phyloP scores from a whole-genome alignment of 495 filamentous ascomycete genomes.

The Clohesyomyces aquaticus region DNA sequence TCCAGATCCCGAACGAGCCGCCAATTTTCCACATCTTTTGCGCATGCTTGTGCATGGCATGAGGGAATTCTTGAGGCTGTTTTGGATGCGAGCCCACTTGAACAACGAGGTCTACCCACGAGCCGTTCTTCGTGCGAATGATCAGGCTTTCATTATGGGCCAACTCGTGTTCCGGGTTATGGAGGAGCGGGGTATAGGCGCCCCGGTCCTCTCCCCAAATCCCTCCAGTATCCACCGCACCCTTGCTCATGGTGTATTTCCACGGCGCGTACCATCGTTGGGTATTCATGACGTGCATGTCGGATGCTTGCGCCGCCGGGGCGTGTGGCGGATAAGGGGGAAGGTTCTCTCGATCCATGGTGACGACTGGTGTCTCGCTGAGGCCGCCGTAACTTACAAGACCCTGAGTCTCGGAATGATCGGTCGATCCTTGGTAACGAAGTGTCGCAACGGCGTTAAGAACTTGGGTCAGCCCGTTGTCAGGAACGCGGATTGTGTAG shows the following conservation, averaged over 20 bases:
- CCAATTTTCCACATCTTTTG: background rate
- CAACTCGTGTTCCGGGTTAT: background rate
- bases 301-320: no score
- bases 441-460: background rate
- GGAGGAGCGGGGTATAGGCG: background rate
- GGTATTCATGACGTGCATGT: background rate
- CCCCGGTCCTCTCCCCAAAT: background rate
- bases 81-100: conserved; percentile 45
- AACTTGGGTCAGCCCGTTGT: background rate
- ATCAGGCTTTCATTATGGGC: conserved; percentile 45
- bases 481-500: background rate
- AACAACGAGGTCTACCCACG: conserved; percentile 61
- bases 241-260: no score
- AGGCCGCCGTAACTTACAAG: background rate
- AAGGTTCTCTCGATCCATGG: no score
- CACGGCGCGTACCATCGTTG: background rate
- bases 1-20: conserved; percentile 59
- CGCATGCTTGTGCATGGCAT: background rate
- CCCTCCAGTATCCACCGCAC: background rate
- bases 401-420: background rate
- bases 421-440: background rate
- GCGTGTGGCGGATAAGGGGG: background rate
- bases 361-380: background rate
- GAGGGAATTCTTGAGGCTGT: conserved; percentile 52
- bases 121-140: conserved; percentile 52